Base-by-base conservation (phyloP, 2,329 filamentous ascomycete genomes). In the Lachnellula occidentalis region DNA sequence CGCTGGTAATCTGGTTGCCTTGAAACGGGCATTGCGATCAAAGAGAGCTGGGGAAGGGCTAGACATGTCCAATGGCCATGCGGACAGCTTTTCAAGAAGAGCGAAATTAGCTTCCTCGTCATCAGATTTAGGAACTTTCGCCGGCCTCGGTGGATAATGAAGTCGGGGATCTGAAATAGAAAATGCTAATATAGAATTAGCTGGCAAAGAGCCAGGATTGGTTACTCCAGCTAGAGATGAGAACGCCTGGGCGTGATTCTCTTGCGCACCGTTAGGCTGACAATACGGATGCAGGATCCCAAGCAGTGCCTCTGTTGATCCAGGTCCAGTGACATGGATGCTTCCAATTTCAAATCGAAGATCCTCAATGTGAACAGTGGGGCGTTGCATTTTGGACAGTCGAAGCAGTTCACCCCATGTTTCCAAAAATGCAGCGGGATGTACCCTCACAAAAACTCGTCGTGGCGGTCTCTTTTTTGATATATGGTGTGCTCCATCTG, bases 131-230 rank as follows among this genome's bases (percentile, higher is more conserved):
- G 75, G 69, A 34, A 71, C 62, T n/a, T 73, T 67, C 22, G 80
- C 67, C 42, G 77, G 79, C 49, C 79, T 78, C 2, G 88, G 87
- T 9, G 92, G 92, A 67, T 91, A 87, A 54, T 80, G 78, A 15
- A 97, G 78, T 8, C 92, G 85, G 31, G 92, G 91, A 67, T 99
- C 94, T 51, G 83, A 78, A 3, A 88, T 76, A 2, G 83, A 77
- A 67, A 97, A 94, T 0, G 81, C 77, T 3, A 97, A 73, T 3
- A 94, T 69, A 1, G 86, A 79, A 51, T 88, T 86, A 17, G 76
- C 69, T 4, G 92, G 90, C 1, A 96, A 74, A 2, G 83, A 77
- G 0, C 85, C 79, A 2, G 87, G 80, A 63, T 90, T 89, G 5
- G 82, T 85, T 9, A 91, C 73, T 2, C 81, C 77, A 14, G 70